Conservation (phyloP, 2,329 filamentous ascomycete species). For the Sarocladium oryzae region DNA sequence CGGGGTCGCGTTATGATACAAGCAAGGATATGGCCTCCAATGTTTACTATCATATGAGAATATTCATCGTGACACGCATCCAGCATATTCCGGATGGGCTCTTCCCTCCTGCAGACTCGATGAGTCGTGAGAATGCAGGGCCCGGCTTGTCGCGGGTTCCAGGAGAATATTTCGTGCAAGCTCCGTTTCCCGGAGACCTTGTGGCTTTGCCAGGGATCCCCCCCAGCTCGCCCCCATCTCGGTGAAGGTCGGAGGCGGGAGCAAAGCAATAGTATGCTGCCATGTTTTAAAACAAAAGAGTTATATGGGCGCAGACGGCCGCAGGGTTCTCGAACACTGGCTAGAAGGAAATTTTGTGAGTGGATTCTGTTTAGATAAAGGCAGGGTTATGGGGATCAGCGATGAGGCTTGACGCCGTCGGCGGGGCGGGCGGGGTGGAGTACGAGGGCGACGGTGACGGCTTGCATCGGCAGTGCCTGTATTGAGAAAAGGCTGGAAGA, state of each 20-base stretch:
- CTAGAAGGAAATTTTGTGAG: slow-evolving; percentile 6
- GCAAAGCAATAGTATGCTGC: too few relatives aligned
- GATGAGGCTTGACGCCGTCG: not conserved
- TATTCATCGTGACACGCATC: not conserved
- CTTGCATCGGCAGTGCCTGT: slow-evolving; percentile 5
- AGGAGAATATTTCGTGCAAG: too few relatives aligned
- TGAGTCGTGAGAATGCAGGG: too few relatives aligned
- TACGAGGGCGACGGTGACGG: not conserved
- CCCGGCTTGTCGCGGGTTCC: not conserved
- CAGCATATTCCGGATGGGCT: too few relatives aligned
- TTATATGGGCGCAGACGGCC: too few relatives aligned
- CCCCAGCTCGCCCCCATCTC: too few relatives aligned
- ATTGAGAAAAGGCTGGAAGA: not conserved
- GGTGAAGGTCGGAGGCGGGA: too few relatives aligned
- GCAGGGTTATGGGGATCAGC: not conserved
- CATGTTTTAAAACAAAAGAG: too few relatives aligned
- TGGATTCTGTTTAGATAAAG: not conserved
- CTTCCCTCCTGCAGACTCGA: too few relatives aligned
- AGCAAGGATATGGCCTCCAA: not conserved
- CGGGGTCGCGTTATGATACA: not conserved
- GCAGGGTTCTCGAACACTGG: slow-evolving; percentile 5
- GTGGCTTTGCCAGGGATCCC: not conserved
- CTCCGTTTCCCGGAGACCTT: too few relatives aligned
- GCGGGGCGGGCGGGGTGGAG: not conserved
- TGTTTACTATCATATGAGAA: not conserved